These are phyloP conservation scores for Abelmoschus esculentus DNA, from an alignment of 345 rosid species.

Conservation along the genomic window DNA sequence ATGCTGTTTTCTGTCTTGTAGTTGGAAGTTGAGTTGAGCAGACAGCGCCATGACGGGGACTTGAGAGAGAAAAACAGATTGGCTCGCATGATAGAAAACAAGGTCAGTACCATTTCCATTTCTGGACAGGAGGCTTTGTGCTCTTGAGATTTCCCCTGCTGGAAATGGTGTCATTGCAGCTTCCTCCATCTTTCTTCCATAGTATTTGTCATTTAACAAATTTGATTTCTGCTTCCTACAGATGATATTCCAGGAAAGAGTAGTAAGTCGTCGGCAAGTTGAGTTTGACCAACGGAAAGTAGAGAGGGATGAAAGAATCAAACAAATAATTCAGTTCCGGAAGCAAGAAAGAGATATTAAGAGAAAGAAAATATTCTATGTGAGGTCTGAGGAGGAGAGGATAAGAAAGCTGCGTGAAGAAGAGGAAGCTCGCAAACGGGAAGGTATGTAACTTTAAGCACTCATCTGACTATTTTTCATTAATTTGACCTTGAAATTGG, in stretches of 20 bases:
- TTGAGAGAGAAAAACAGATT: constrained; percentile 82
- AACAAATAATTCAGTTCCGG: constrained; percentile 53
- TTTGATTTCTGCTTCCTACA: constrained; percentile 20
- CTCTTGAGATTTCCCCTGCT: background rate
- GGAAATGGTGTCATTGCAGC: background rate
- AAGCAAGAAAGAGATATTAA: constrained; percentile 60
- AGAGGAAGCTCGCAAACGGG: constrained; percentile 71
- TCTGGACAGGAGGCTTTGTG: background rate
- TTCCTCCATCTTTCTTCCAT: background rate
- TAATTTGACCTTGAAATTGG: no score
- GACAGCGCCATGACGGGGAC: constrained; percentile 90
- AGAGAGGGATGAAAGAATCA: constrained; percentile 70
- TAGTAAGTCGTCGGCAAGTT: constrained; percentile 51
- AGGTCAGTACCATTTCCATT: constrained; percentile 41
- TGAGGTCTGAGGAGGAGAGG: constrained; percentile 62
- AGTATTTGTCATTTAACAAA: background rate
- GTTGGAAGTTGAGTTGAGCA: constrained; percentile 84
- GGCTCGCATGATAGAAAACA: constrained; percentile 59
- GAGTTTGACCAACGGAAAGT: constrained; percentile 59
- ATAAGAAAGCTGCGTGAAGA: constrained; percentile 57
- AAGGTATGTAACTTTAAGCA: background rate
- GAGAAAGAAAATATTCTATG: constrained; percentile 65
- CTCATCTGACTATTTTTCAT: no score
- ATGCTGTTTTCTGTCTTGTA: constrained; percentile 22
- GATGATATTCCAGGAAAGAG: constrained; percentile 70